phyloP scores from a whole-genome alignment of 2,329 filamentous ascomycete genomes.

The Microdochium trichocladiopsis region DNA sequence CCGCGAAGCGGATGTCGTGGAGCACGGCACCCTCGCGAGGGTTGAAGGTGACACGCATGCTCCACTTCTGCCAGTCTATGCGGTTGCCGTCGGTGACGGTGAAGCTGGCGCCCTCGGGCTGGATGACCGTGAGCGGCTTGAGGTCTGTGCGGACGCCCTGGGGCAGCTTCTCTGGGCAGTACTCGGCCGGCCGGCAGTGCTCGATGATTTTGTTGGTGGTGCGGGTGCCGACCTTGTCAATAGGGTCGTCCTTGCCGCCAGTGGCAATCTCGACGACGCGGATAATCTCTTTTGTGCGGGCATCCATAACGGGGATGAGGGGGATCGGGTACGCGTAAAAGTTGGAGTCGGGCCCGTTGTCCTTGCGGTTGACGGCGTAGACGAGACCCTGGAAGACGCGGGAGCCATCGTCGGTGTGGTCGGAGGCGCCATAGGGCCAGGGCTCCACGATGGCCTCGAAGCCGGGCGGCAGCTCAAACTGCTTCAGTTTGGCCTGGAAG shows the following conservation, averaged over 20 bases:
- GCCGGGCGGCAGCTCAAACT: conserved; percentile 33
- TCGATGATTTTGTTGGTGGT: neutral
- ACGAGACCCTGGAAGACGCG: conserved; percentile 25
- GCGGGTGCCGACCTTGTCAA: neutral
- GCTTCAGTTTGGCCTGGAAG: conserved; percentile 21
- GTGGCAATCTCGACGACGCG: conserved; percentile 26
- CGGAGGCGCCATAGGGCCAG: conserved; percentile 29
- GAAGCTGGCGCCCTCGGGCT: conserved; percentile 63
- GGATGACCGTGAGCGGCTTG: conserved; percentile 54
- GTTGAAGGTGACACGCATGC: conserved; percentile 63
- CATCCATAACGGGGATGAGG: conserved; percentile 33
- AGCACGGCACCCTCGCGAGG: conserved; percentile 63
- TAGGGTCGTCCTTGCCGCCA: conserved; percentile 18
- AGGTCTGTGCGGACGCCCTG: conserved; percentile 28
- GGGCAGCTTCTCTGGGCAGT: conserved; percentile 9
- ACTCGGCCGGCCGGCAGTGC: conserved; percentile 7
- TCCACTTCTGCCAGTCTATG: conserved; percentile 62
- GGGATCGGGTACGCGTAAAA: conserved; percentile 42
- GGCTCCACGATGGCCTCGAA: conserved; percentile 41
- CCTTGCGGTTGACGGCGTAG: conserved; percentile 21
- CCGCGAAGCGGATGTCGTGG: conserved; percentile 63
- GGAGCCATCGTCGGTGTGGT: conserved; percentile 17
- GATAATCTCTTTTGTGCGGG: conserved; percentile 18
- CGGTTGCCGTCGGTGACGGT: conserved; percentile 38
- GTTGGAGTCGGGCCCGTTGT: conserved; percentile 33